Conservation (phyloP, 139 green algal genomes). For the Coelastrella sp. region DNA sequence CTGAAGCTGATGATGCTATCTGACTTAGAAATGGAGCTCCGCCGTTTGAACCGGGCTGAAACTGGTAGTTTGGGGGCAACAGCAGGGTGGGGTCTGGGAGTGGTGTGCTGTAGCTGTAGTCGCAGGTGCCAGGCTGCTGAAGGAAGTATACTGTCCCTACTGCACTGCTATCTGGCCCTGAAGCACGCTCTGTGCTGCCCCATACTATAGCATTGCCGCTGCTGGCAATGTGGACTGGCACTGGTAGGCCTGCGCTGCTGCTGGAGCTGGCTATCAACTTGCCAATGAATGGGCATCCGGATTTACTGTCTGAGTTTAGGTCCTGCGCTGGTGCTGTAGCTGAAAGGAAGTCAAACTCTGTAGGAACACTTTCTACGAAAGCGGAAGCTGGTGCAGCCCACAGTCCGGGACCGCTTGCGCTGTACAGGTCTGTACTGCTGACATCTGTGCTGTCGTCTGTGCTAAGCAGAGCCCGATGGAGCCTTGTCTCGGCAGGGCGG, state of each 20-base stretch:
- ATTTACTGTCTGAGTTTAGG: not conserved
- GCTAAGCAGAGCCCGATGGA: no score
- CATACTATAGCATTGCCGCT: not conserved
- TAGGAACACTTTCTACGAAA: not conserved
- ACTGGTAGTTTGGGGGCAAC: not conserved
- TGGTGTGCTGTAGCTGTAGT: not conserved
- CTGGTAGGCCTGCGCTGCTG: no score
- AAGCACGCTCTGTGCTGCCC: not conserved
- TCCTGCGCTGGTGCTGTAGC: not conserved
- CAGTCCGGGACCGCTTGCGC: not conserved
- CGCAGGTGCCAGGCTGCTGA: not conserved
- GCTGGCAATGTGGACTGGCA: not conserved
- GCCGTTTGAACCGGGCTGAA: not conserved
- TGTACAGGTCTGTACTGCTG: not conserved
- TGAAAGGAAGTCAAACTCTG: not conserved
- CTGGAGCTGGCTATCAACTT: not conserved
- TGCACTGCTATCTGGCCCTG: no score
- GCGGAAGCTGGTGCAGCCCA: not conserved
- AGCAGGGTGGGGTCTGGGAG: not conserved
- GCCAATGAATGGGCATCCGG: not conserved
- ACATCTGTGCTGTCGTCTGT: no score
- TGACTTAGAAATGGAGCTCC: not conserved
- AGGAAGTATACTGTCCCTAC: slow-evolving; percentile 14
- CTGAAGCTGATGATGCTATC: not conserved
- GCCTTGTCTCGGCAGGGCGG: no score